Evolutionary conservation across 306 rosid genomes (phyloP).

Genomic region (Glycine latifolia): DNA sequence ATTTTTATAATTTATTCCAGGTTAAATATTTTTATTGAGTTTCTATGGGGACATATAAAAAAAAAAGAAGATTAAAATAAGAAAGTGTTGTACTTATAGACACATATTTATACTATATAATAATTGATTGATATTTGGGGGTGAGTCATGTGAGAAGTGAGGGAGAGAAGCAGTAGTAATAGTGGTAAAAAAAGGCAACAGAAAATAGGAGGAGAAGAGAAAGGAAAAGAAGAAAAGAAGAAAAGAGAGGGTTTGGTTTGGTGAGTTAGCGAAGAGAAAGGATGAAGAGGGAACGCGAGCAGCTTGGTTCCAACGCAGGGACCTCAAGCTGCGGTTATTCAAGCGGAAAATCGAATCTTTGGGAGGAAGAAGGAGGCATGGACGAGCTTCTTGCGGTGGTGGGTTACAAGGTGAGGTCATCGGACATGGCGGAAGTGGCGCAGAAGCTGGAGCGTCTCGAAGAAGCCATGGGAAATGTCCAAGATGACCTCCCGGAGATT

Average conservation of each 20-base stretch:
- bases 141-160: not conserved
- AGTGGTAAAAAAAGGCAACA: not conserved
- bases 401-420: conserved; percentile 83
- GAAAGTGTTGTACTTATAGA: too few species aligned
- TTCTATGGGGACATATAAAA: too few species aligned
- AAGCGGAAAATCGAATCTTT: conserved; percentile 60
- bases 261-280: not conserved
- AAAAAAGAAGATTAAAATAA: too few species aligned
- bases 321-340: conserved; percentile 31
- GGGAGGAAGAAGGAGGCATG: conserved; percentile 79
- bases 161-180: conserved; percentile 25
- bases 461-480: conserved; percentile 71
- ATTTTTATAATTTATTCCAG: too few species aligned
- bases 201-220: conserved; percentile 1
- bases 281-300: conserved; percentile 75
- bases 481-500: conserved; percentile 61
- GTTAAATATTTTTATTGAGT: too few species aligned
- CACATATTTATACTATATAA: not conserved
- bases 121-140: conserved; percentile 14
- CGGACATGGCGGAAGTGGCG: conserved; percentile 90
- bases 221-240: too few species aligned
- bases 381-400: conserved; percentile 89
- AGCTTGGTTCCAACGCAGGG: conserved; percentile 32
- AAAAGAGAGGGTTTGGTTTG: not conserved
- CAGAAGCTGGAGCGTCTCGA: conserved; percentile 83